phyloP scores from a whole-genome alignment of 177 flowering plant genomes.

The Telopea speciosissima region DNA sequence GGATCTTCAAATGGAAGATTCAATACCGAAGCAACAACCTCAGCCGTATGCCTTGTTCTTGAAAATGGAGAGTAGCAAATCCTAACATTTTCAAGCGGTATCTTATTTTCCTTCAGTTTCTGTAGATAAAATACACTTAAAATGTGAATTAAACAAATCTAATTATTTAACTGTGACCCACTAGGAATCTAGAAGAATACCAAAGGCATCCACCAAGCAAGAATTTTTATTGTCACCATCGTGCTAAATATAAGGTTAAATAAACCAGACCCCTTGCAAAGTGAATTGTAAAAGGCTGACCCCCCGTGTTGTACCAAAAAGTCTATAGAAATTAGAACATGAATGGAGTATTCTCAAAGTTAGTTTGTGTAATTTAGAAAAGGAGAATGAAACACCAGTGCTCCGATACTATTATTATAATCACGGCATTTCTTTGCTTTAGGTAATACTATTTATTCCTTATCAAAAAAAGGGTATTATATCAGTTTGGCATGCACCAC shows the following conservation, averaged over 20 bases:
- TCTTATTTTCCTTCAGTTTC: slow-evolving; percentile 53
- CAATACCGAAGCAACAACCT: slow-evolving; percentile 64
- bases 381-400: not conserved
- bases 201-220: not conserved
- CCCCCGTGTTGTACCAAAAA: not conserved
- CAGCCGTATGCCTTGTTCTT: slow-evolving; percentile 78
- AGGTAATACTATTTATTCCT: too few relatives aligned
- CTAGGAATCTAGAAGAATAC: not conserved
- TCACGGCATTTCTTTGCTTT: too few relatives aligned
- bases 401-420: too few relatives aligned
- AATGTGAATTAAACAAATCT: not conserved
- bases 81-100: slow-evolving; percentile 59
- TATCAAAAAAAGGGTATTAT: too few relatives aligned
- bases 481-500: too few relatives aligned
- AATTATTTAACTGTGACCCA: not conserved
- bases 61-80: slow-evolving; percentile 95
- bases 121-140: slow-evolving; percentile 24
- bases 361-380: too few relatives aligned
- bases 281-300: not conserved
- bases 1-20: slow-evolving; percentile 72
- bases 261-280: not conserved
- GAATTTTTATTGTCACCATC: not conserved
- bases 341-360: not conserved
- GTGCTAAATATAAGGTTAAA: not conserved
- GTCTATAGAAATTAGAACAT: not conserved